Percentiles rank a stretch among this genome's conserved stretches.
Evolutionary conservation across 106 monocot species (phyloP).

Genomic region (Triglochin maritima): DNA sequence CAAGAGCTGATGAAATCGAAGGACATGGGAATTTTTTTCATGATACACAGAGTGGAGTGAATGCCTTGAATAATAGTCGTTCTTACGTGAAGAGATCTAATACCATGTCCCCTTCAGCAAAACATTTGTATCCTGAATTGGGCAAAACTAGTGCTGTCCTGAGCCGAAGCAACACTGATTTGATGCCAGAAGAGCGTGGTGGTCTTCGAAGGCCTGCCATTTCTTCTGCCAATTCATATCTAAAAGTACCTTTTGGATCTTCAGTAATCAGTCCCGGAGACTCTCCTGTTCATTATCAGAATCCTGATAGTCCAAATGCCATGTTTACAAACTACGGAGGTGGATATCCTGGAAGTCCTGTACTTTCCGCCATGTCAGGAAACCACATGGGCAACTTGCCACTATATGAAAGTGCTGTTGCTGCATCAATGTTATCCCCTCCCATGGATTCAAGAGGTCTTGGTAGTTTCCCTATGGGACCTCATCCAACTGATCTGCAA

Average conservation of each 20-base stretch:
- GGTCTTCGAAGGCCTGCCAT: conserved; percentile 17
- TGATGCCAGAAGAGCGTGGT: conserved; percentile 8
- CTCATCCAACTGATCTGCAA: conserved; percentile 30
- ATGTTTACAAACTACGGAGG: conserved; percentile 31
- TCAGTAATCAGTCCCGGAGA: conserved; percentile 28
- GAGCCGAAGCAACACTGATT: conserved; percentile 15
- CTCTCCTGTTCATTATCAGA: conserved; percentile 39
- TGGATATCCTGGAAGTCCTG: conserved; percentile 22
- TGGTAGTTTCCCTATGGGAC: conserved; percentile 18
- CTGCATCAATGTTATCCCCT: conserved; percentile 26
- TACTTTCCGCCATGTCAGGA: conserved; percentile 28
- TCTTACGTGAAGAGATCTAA: conserved; percentile 21
- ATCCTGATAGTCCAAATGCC: conserved; percentile 26
- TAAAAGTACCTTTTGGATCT: conserved; percentile 25
- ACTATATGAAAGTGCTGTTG: conserved; percentile 32
- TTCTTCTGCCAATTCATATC: conserved; percentile 33
- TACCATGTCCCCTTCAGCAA: conserved; percentile 2
- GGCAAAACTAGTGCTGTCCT: conserved; percentile 11
- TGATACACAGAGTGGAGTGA: conserved; percentile 26
- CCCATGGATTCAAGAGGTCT: conserved; percentile 24
- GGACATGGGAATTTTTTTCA: conserved; percentile 35
- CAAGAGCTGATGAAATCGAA: conserved; percentile 29
- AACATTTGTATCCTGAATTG: conserved; percentile 18
- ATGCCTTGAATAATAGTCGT: conserved; percentile 6
- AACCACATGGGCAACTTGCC: conserved; percentile 28